A percentile compares a stretch with the other conserved stretches of the same genome.
Evolutionary conservation across 2,329 filamentous ascomycete genomes (phyloP).

Genomic region (Cercospora janseana): DNA sequence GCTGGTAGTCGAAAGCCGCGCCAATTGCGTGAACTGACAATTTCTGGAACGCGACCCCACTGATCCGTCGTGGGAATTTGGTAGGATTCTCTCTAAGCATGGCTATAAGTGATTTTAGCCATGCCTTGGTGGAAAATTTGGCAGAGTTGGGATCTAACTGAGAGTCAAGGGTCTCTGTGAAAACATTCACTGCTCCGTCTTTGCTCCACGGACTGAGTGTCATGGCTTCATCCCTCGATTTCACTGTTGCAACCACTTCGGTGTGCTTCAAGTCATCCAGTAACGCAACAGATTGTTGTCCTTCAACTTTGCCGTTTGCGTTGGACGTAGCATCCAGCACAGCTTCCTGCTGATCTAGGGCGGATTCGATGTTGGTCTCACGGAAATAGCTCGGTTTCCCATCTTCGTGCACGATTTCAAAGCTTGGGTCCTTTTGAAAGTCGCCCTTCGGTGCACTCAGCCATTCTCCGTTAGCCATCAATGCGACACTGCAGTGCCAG

Average conservation of each 20-base stretch:
- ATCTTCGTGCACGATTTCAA: slow-evolving; percentile 15
- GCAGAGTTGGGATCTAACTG: background rate
- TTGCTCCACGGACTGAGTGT: background rate
- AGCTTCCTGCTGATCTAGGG: background rate
- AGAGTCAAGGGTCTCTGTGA: background rate
- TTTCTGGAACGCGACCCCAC: background rate
- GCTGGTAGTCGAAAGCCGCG: background rate
- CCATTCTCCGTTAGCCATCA: slow-evolving; percentile 26
- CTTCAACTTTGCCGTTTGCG: background rate
- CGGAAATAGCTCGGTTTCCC: slow-evolving; percentile 19
- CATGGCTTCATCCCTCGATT: background rate
- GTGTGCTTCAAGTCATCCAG: background rate
- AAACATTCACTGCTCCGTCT: background rate
- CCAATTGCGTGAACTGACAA: background rate
- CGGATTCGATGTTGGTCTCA: slow-evolving; percentile 8
- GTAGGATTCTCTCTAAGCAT: background rate
- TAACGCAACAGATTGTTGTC: background rate
- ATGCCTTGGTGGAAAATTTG: background rate
- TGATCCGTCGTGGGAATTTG: background rate
- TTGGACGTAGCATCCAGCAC: background rate
- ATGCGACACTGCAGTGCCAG: slow-evolving; percentile 22
- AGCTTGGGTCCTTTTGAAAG: slow-evolving; percentile 20
- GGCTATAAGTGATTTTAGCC: background rate
- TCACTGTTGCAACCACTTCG: background rate
- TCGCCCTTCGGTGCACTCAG: slow-evolving; percentile 16